Percentiles rank a stretch among this genome's conserved stretches.
These are phyloP conservation scores for Polyrhizophydium stewartii DNA, from an alignment of 371 early-diverging fungal genomes.

Conservation along the genomic window DNA sequence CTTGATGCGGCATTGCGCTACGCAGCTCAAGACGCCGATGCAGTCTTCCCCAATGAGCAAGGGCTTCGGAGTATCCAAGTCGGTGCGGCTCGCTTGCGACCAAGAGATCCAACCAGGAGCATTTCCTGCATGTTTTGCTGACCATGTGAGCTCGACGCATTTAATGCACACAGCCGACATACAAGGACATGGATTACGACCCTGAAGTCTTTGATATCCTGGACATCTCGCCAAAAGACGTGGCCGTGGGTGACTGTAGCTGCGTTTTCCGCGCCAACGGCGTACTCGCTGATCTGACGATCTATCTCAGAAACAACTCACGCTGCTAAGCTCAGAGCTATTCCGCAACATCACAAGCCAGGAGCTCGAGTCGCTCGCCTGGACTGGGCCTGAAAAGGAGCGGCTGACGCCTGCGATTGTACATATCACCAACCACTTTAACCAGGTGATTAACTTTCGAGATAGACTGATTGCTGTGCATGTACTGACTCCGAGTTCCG, in stretches of 20 bases:
- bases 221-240: constrained; percentile 21
- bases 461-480: neutral
- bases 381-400: constrained; percentile 24
- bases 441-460: constrained; percentile 11
- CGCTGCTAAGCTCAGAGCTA: constrained; percentile 18
- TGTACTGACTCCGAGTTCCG: neutral
- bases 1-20: neutral
- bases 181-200: constrained; percentile 2
- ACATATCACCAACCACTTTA: constrained; percentile 26
- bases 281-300: neutral
- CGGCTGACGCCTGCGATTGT: constrained; percentile 21
- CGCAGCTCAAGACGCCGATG: neutral
- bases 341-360: constrained; percentile 21
- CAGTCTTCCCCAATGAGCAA: neutral
- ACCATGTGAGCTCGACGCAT: too few species aligned
- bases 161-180: neutral
- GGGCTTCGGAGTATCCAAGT: neutral
- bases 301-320: constrained; percentile 23
- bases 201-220: constrained; percentile 10
- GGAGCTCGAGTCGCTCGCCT: constrained; percentile 24
- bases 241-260: constrained; percentile 11
- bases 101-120: neutral
- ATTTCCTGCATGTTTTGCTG: too few species aligned
- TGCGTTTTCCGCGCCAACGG: neutral
- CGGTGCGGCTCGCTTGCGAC: neutral